Conservation (phyloP, 352 stramenopile genomes). For the Elongisporangium prolatum region DNA sequence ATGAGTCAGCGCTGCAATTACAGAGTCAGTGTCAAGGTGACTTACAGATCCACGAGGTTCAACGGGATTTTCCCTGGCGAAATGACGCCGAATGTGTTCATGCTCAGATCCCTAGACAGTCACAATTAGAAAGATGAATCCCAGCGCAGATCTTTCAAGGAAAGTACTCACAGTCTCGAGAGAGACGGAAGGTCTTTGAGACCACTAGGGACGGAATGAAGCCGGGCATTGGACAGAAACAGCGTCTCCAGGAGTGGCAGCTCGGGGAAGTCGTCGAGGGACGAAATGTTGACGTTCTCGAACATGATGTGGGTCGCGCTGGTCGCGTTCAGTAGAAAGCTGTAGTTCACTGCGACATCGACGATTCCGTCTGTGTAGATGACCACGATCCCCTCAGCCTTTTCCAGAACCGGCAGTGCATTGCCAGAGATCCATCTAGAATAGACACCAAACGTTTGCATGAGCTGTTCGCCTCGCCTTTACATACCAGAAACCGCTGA, state of each 20-base stretch:
- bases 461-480: no score
- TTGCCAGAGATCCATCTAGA: slow-evolving; percentile 26
- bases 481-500: background rate
- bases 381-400: slow-evolving; percentile 19
- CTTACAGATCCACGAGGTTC: slow-evolving; percentile 15
- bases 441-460: slow-evolving; percentile 1
- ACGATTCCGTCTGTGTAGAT: slow-evolving; percentile 18
- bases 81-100: slow-evolving; percentile 18
- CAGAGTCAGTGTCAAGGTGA: background rate
- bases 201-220: slow-evolving; percentile 13
- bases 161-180: slow-evolving; percentile 12
- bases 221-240: slow-evolving; percentile 20
- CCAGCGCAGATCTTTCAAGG: background rate
- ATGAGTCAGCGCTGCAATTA: background rate
- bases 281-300: slow-evolving; percentile 33
- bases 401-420: slow-evolving; percentile 31
- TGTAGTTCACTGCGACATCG: slow-evolving; percentile 12
- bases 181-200: slow-evolving; percentile 11
- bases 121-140: background rate
- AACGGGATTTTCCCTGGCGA: slow-evolving; percentile 5
- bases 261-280: slow-evolving; percentile 17
- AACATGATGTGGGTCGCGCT: slow-evolving; percentile 26
- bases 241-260: slow-evolving; percentile 23
- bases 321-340: slow-evolving; percentile 19
- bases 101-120: slow-evolving; percentile 13